Conservation (phyloP, 73 alveolate species). For the Blepharisma stoltei region DNA sequence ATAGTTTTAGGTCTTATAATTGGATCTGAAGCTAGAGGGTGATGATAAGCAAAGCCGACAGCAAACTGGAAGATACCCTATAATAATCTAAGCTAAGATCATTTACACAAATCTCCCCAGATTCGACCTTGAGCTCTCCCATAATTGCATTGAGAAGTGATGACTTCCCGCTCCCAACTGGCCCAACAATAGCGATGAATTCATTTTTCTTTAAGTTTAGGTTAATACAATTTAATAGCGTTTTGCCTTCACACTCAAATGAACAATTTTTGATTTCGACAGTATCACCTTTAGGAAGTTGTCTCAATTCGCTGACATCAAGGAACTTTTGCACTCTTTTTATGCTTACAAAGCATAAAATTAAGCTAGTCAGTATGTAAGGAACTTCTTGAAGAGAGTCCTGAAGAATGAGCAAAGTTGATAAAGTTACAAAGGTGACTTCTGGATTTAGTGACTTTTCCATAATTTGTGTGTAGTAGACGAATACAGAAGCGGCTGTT, state of each 20-base stretch:
- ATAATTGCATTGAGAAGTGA: conserved; percentile 66
- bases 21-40: no score
- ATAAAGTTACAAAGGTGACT: not conserved
- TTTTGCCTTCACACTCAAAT: conserved; percentile 26
- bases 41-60: no score
- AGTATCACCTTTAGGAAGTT: not conserved
- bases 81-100: no score
- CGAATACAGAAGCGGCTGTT: not conserved
- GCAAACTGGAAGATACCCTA: no score
- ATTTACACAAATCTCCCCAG: no score
- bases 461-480: not conserved
- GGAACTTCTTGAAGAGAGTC: not conserved
- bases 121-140: conserved; percentile 32
- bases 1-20: no score
- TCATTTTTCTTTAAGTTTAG: conserved; percentile 56
- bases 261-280: conserved; percentile 36
- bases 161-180: conserved; percentile 88
- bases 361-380: not conserved
- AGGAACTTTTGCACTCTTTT: conserved; percentile 4
- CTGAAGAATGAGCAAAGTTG: not conserved
- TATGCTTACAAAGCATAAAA: not conserved
- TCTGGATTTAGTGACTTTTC: not conserved
- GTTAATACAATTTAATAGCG: conserved; percentile 46
- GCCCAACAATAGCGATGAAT: conserved; percentile 73
- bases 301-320: conserved; percentile 40